phyloP scores from a whole-genome alignment of 1,284 basidiomycete species.

The Marasmius sp. region DNA sequence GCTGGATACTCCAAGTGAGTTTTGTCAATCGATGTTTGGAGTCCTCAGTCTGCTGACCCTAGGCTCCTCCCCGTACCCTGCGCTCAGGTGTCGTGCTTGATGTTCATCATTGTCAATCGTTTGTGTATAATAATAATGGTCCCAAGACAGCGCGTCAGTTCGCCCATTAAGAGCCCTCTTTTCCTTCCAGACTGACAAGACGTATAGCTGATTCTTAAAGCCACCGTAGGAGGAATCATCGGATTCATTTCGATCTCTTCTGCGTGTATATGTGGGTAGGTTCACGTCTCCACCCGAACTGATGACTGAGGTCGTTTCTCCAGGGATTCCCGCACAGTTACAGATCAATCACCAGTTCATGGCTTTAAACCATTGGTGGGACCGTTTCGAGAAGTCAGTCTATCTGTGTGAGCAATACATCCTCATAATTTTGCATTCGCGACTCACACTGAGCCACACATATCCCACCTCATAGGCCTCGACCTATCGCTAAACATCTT shows the following conservation, averaged over 20 bases:
- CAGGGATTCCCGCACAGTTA: slow-evolving; percentile 8
- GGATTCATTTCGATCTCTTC: not conserved
- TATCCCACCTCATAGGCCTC: not conserved
- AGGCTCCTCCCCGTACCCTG: too few relatives aligned
- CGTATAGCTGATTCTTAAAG: not conserved
- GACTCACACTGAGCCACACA: too few relatives aligned
- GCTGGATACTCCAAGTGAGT: slow-evolving; percentile 1
- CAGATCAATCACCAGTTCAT: slow-evolving; percentile 7
- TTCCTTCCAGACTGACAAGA: too few relatives aligned
- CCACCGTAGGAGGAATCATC: not conserved
- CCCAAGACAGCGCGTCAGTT: not conserved
- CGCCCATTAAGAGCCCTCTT: too few relatives aligned
- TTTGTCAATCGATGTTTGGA: too few relatives aligned
- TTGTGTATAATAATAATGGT: not conserved
- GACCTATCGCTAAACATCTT: not conserved
- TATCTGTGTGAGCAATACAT: not conserved
- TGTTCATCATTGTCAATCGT: slow-evolving; percentile 10
- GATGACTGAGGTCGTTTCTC: not conserved
- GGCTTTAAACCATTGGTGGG: too few relatives aligned
- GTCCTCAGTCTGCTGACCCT: too few relatives aligned
- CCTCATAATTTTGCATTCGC: not conserved
- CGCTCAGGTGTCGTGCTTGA: not conserved
- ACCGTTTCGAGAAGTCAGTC: too few relatives aligned
- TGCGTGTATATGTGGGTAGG: not conserved
- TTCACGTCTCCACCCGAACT: not conserved